Evolutionary conservation across 2,329 filamentous ascomycete species (phyloP), one percentile per base, ranked within the genome.

Genomic region (Trichophyton simii): DNA sequence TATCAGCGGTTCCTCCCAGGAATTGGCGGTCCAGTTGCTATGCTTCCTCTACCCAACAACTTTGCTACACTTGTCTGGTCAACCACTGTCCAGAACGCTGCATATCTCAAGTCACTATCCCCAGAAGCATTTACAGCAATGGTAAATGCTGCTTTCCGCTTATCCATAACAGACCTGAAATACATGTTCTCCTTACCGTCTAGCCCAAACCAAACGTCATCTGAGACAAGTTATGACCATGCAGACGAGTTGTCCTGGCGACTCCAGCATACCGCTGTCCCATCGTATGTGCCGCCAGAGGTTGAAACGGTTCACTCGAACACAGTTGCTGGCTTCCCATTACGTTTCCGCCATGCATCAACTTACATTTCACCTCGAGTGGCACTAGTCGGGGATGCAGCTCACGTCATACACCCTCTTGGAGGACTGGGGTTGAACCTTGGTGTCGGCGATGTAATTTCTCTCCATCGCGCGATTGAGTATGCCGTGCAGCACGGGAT

Each of bases 1-100:
- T 99, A 96, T 73, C 94, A 99, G 76, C 85, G 94, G 60, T 99
- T 99, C 77, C 79, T 99, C 13, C 94, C 94, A 3, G 89, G 89
- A 3, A 69, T 79, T 3, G 76, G 77, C 0, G 94, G 94, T 0
- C 94, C 94, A 0, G 84, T 97, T 59, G 94, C 94, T 18, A 85
- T 97, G 76, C 83, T 99, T 1, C 94, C 94, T 0, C 78, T 99
- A 7, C 94, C 94, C 0, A 88, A 88, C 20, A 87, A 88, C 65
- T 82, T 84, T 71, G 87, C 91, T 3, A 91, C 90, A 0, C 79
- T 99, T 3, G 94, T 99, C 18, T 99, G 94, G 94, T 95, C 91
- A 4, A 97, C 91, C 1, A 94, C 89, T 0, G 87, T 91, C 0
- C 80, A 84, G 60, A 85, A 89, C 63, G 94, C 92, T 0, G 81